Evolutionary conservation across 768 basidiomycete species (phyloP), one percentile per base, ranked within the genome.

Genomic region (Clitopilus passeckerianus): DNA sequence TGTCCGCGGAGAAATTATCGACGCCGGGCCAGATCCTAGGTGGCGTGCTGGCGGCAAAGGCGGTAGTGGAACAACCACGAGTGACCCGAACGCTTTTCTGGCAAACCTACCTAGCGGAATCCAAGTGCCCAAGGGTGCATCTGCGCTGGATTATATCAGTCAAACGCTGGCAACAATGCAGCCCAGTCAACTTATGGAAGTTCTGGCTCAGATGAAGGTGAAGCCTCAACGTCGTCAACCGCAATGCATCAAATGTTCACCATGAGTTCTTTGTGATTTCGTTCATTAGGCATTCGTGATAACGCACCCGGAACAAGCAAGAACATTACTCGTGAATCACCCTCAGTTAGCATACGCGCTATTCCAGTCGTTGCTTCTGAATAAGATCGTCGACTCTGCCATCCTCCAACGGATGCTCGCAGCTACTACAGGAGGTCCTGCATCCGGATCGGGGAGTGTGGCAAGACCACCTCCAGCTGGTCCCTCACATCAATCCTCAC

Each of bases 191-290:
- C 77, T 96, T 62, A 86, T 95, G 74, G 96, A 99, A 73, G 90
- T 98, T 8, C 77, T 99, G 64, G 90, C 90, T n/a, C 93, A 97
- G 72, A 95, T 96, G 90, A 98, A 98, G 88, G 97, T 95, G 70
- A 68, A 81, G 73, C 56, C 53, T 56, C 61, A 16, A 58, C 54
- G 65, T 65, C 41, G 60, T 57, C 57, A 50, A 37, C 43, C 35
- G 30, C 27, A 52, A 24, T 56, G 50, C 50, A 8, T 52, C 18
- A 10, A 44, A 53, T 53, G 50, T 44, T 61, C 41, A 67, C 46
- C 24, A 53, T 22, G 27, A 18, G 41, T 46, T 41, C 34, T 53
- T 37, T 34, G 54, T 33, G 46, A 27, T 59, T 52, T 60, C 33
- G 58, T 56, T 35, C 56, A 59, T 57, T 68, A 99, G 97, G 91